Conservation (phyloP, 2,329 filamentous ascomycete genomes). For the Zasmidium angulare region DNA sequence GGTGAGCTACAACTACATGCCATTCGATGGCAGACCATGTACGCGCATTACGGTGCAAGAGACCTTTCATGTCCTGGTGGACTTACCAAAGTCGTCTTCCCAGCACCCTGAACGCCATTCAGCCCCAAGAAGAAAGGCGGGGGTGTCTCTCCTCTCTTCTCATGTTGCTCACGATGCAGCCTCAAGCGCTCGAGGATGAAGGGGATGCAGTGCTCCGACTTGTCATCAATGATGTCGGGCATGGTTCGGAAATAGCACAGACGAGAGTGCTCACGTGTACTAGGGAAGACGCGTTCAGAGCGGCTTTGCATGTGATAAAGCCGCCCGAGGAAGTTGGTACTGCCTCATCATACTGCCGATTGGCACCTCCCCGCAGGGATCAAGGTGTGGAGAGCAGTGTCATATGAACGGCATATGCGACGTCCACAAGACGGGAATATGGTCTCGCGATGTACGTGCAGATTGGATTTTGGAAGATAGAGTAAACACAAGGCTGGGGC, state of each 20-base stretch:
- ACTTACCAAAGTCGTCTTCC: slow-evolving; percentile 81
- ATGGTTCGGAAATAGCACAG: slow-evolving; percentile 31
- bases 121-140: slow-evolving; percentile 82
- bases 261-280: slow-evolving; percentile 9
- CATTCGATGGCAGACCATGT: too few species aligned
- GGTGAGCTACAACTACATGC: too few species aligned
- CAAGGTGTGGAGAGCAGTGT: neutral
- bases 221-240: slow-evolving; percentile 68
- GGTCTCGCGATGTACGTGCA: too few species aligned
- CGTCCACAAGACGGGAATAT: slow-evolving; percentile 10
- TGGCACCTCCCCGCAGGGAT: neutral
- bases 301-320: slow-evolving; percentile 21
- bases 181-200: slow-evolving; percentile 68
- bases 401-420: slow-evolving; percentile 9
- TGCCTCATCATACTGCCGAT: neutral
- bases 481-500: neutral
- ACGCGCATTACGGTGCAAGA: neutral
- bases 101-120: slow-evolving; percentile 87
- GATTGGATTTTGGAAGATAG: too few species aligned
- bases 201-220: slow-evolving; percentile 72
- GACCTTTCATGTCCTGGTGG: neutral
- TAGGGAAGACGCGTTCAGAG: neutral
- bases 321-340: slow-evolving; percentile 5
- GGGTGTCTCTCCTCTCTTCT: slow-evolving; percentile 35
- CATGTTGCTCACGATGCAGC: slow-evolving; percentile 47